These are phyloP conservation scores for Paramecium octaurelia DNA, from an alignment of 73 alveolate genomes.

Conservation along the genomic window DNA sequence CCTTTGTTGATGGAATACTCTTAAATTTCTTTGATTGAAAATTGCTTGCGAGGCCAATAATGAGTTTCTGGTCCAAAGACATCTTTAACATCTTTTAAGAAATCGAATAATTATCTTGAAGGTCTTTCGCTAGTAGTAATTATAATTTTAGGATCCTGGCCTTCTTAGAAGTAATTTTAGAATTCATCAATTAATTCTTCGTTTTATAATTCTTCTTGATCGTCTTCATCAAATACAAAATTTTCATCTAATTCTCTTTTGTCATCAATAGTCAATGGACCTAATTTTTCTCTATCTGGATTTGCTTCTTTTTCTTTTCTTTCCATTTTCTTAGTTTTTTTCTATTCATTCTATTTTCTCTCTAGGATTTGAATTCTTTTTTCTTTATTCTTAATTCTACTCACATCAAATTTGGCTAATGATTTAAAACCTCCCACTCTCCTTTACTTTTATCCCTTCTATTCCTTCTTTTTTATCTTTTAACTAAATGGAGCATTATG, in stretches of 20 bases:
- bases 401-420: constrained; percentile 24
- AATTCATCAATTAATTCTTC: constrained; percentile 60
- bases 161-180: constrained; percentile 34
- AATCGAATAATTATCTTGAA: constrained; percentile 46
- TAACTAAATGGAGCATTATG: constrained; percentile 35
- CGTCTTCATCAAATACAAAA: constrained; percentile 61
- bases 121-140: constrained; percentile 60
- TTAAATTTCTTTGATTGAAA: constrained; percentile 84
- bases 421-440: constrained; percentile 30
- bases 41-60: constrained; percentile 79
- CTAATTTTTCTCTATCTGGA: constrained; percentile 60
- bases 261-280: constrained; percentile 59
- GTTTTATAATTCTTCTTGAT: constrained; percentile 46
- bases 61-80: constrained; percentile 55
- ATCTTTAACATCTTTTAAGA: constrained; percentile 46
- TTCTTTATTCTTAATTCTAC: constrained; percentile 47
- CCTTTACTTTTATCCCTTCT: neutral
- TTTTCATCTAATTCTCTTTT: constrained; percentile 63
- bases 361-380: constrained; percentile 39
- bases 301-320: constrained; percentile 38
- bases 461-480: neutral
- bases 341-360: constrained; percentile 12
- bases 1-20: constrained; percentile 87
- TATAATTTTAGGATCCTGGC: constrained; percentile 50
- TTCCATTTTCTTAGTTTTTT: constrained; percentile 27